These are phyloP conservation scores for Emmonsia crescens DNA, from an alignment of 2,329 filamentous ascomycete species.

Conservation along the genomic window DNA sequence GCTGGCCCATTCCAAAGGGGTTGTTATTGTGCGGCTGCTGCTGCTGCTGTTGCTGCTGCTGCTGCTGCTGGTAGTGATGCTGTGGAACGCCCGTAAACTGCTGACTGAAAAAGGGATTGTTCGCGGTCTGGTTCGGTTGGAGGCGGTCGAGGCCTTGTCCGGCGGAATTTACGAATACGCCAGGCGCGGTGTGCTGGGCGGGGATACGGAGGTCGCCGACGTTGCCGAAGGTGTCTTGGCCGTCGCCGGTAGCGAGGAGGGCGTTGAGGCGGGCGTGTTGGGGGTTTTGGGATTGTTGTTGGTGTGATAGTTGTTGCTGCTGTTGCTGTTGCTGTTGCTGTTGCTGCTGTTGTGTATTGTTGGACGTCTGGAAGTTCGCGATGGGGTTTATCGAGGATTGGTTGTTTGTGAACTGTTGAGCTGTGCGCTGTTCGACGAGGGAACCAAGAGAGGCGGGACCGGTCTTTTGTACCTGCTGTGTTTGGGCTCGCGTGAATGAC, in stretches of 20 bases:
- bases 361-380: conserved; percentile 37
- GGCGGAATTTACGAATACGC: conserved; percentile 92
- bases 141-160: conserved; percentile 66
- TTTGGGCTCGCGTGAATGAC: conserved; percentile 50
- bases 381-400: conserved; percentile 43
- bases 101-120: conserved; percentile 78
- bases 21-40: conserved; percentile 38
- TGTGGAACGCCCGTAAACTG: conserved; percentile 63
- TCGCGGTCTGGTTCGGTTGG: conserved; percentile 58
- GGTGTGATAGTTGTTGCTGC: conserved; percentile 36
- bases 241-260: conserved; percentile 75
- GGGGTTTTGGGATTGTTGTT: conserved; percentile 37
- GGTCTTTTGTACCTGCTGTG: conserved; percentile 40
- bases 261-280: conserved; percentile 69
- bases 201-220: conserved; percentile 93
- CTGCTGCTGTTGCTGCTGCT: conserved; percentile 28
- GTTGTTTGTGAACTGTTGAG: conserved; percentile 43
- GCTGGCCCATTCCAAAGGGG: conserved; percentile 42
- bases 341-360: conserved; percentile 40
- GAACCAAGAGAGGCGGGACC: conserved; percentile 61
- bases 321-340: conserved; percentile 51
- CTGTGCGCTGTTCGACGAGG: conserved; percentile 73
- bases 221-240: conserved; percentile 95
- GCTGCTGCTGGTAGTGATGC: conserved; percentile 27
- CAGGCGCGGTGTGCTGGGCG: conserved; percentile 89